Evolutionary conservation across 202 grass and related monocot genomes (phyloP), one percentile per base, ranked within the genome.

Genomic region (Musa balbisiana): DNA sequence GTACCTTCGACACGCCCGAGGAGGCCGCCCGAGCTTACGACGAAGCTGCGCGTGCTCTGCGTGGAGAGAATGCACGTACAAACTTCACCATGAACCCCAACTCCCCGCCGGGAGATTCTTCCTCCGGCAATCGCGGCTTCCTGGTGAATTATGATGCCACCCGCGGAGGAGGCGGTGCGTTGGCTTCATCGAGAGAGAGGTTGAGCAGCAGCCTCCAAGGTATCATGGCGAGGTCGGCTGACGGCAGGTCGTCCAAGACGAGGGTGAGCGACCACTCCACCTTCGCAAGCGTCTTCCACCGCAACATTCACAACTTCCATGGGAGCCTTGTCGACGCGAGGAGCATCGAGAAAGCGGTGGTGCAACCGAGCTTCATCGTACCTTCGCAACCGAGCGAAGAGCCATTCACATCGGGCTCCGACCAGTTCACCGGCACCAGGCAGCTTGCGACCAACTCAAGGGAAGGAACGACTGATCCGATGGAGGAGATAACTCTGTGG

Each of bases 361-460:
- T 89, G 74, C 82, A 80, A 71, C 90, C 90, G 53, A 92, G 90
- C 82, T 81, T 92, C 67, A 76, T 92, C 14, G 90, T 92, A 71
- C 90, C 86, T 25, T 76, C 84, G 64, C 58, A 62, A 16, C 69
- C 77, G 67, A 50, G 9, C 19, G 19, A 49, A 9, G 90, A 78
- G 64, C 14, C 67, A 8, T 43, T 67, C 10, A 75, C 52, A 10
- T 2, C 64, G 0, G 56, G 56, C 13, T 60, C 56, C 9, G 14
- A 8, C 51, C 17, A 26, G 9, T 6, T 43, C 33, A 43, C 33
- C 33, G 33, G 33, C 33, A 43, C 33, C 33, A 16, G 1, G 73
- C 11, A 63, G 62, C 2, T 10, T 73, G 55, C 49, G 24, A 11
- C 19, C 17, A 16, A 16, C 17, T 17, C 9, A 43, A 2, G 53